Percentiles rank a stretch among this genome's conserved stretches.
These are phyloP conservation scores for Casaregolazyma lundiana DNA, from an alignment of 1,139 yeast genomes.

Conservation along the genomic window DNA sequence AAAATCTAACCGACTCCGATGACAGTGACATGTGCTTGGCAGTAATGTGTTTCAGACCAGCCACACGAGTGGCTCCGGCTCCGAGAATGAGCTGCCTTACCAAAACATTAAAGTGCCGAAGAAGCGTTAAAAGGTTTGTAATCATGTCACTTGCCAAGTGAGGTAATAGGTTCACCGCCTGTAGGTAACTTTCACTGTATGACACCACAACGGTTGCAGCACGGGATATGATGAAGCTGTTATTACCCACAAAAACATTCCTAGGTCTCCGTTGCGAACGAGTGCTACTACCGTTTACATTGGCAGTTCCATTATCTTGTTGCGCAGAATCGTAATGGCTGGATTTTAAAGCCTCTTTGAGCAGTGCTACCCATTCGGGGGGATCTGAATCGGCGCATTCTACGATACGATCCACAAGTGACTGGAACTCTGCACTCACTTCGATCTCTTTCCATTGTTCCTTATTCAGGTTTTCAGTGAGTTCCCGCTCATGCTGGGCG, in stretches of 20 bases:
- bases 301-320: not conserved
- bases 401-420: constrained; percentile 50
- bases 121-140: constrained; percentile 43
- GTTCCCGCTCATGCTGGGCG: constrained; percentile 42
- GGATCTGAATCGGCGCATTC: constrained; percentile 49
- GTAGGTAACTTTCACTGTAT: constrained; percentile 45
- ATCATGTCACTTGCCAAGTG: constrained; percentile 39
- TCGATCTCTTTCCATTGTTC: constrained; percentile 79
- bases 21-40: constrained; percentile 70
- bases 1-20: constrained; percentile 52
- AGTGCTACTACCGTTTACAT: constrained; percentile 14
- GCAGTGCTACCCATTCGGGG: constrained; percentile 42
- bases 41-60: constrained; percentile 70
- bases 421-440: constrained; percentile 48
- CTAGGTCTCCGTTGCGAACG: constrained; percentile 21
- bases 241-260: constrained; percentile 32
- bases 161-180: constrained; percentile 48
- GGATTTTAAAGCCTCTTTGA: constrained; percentile 14
- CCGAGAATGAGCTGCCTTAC: constrained; percentile 62
- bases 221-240: constrained; percentile 39
- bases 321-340: not conserved
- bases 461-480: constrained; percentile 51
- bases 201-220: constrained; percentile 35
- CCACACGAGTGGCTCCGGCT: constrained; percentile 74
- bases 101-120: constrained; percentile 52